Conservation (phyloP, 768 basidiomycete species). For the Collybiopsis luxurians region DNA sequence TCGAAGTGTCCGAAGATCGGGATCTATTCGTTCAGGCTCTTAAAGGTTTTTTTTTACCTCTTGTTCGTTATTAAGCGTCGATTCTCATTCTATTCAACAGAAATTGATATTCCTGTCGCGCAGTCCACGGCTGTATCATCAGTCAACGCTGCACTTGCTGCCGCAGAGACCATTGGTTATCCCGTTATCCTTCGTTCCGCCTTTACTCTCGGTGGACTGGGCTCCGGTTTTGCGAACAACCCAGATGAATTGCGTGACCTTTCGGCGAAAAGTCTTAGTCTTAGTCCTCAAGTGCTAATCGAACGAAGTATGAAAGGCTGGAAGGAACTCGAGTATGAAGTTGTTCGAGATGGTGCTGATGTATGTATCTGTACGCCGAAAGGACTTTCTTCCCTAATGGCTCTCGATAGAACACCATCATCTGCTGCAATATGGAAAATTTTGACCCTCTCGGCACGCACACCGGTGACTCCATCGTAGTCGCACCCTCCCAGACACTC, state of each 20-base stretch:
- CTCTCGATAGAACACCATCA: slow-evolving; percentile 84
- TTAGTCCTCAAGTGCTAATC: slow-evolving; percentile 94
- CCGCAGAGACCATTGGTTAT: slow-evolving; percentile 91
- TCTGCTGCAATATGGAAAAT: slow-evolving; percentile 99
- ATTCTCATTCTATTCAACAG: slow-evolving; percentile 35
- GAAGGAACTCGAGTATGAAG: slow-evolving; percentile 99
- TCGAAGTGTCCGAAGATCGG: slow-evolving; percentile 96
- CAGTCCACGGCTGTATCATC: slow-evolving; percentile 96
- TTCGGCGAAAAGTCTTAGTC: slow-evolving; percentile 83
- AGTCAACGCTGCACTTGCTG: slow-evolving; percentile 88
- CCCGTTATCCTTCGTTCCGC: slow-evolving; percentile 97
- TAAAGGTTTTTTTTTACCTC: slow-evolving; percentile 60
- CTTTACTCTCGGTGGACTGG: slow-evolving; percentile 96
- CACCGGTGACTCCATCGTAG: slow-evolving; percentile 98
- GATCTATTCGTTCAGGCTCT: slow-evolving; percentile 95
- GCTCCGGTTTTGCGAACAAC: slow-evolving; percentile 96
- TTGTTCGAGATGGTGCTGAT: slow-evolving; percentile 96
- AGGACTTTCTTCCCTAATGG: slow-evolving; percentile 7
- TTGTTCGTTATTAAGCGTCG: not conserved
- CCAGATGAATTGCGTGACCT: slow-evolving; percentile 93
- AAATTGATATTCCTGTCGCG: slow-evolving; percentile 95
- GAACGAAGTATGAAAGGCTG: slow-evolving; percentile 99
- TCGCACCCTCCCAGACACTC: slow-evolving; percentile 96
- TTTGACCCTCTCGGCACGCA: slow-evolving; percentile 99
- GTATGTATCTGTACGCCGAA: slow-evolving; percentile 43